Evolutionary conservation across 768 basidiomycete genomes (phyloP).

Genomic region (Termitomyces heimii): DNA sequence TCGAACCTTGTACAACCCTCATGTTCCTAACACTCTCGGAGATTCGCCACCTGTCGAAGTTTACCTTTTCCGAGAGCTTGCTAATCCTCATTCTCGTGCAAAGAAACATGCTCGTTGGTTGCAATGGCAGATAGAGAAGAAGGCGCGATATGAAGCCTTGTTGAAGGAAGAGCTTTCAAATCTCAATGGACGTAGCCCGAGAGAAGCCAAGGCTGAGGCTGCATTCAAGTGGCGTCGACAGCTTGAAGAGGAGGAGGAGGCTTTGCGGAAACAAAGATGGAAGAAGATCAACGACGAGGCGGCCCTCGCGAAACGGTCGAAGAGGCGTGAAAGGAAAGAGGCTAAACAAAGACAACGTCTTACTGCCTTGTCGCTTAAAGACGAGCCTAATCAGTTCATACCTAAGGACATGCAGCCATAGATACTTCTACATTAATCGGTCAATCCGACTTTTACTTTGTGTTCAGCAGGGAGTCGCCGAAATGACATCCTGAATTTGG

Average conservation of each 20-base stretch:
- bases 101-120: conserved; percentile 81
- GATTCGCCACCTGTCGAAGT: conserved; percentile 60
- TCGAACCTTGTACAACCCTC: conserved; percentile 51
- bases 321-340: conserved; percentile 47
- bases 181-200: conserved; percentile 51
- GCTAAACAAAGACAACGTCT: conserved; percentile 50
- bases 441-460: not conserved
- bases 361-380: conserved; percentile 44
- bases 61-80: conserved; percentile 61
- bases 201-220: conserved; percentile 69
- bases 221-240: conserved; percentile 66
- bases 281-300: conserved; percentile 42
- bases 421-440: not conserved
- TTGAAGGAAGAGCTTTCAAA: conserved; percentile 48
- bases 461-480: not conserved
- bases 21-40: conserved; percentile 34
- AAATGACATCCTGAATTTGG: not conserved
- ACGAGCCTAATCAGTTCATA: conserved; percentile 56
- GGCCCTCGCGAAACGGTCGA: conserved; percentile 50
- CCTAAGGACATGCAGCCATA: conserved; percentile 26
- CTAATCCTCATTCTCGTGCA: conserved; percentile 78
- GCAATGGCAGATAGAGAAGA: conserved; percentile 40
- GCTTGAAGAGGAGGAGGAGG: conserved; percentile 51
- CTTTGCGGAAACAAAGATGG: conserved; percentile 55
- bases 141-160: conserved; percentile 46